Conservation (phyloP, 768 basidiomycete genomes). For the Postia placenta region DNA sequence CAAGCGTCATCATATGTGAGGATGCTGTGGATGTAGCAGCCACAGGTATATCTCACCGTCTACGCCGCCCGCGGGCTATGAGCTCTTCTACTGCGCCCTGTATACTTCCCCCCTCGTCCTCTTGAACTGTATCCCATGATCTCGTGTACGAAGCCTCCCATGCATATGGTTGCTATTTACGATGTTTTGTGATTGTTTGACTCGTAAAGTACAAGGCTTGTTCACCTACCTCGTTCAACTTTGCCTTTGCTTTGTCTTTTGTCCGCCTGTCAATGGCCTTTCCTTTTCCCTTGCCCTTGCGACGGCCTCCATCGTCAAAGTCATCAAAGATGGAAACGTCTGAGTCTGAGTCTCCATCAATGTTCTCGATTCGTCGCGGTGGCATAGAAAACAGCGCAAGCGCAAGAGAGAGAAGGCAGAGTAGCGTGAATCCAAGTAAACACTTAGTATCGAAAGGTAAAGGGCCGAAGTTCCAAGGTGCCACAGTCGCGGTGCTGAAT, state of each 20-base stretch:
- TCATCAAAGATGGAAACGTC: conserved; percentile 61
- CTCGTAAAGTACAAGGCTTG: too few species aligned
- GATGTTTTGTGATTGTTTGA: too few species aligned
- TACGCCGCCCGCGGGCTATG: conserved; percentile 78
- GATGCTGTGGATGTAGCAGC: conserved; percentile 1
- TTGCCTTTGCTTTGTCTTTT: conserved; percentile 50
- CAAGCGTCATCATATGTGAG: conserved; percentile 8
- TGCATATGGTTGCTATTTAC: conserved; percentile 77
- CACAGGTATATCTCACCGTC: conserved; percentile 53
- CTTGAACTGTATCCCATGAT: conserved; percentile 96
- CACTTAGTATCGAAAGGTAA: not conserved
- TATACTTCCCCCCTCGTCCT: conserved; percentile 89
- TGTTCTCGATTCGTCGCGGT: conserved; percentile 26
- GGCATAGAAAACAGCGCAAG: conserved; percentile 5
- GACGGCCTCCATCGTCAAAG: conserved; percentile 25
- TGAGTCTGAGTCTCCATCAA: conserved; percentile 57
- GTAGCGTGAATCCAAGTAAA: not conserved
- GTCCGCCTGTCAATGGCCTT: conserved; percentile 48
- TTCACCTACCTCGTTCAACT: conserved; percentile 46
- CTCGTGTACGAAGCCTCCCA: conserved; percentile 96
- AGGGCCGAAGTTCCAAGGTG: too few species aligned
- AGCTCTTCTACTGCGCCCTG: conserved; percentile 86
- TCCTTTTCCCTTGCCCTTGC: conserved; percentile 38
- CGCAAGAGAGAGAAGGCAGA: not conserved
- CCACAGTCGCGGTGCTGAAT: too few species aligned